Base-by-base conservation (phyloP, 192 early-diverging fungal genomes). In the Podila minutissima region DNA sequence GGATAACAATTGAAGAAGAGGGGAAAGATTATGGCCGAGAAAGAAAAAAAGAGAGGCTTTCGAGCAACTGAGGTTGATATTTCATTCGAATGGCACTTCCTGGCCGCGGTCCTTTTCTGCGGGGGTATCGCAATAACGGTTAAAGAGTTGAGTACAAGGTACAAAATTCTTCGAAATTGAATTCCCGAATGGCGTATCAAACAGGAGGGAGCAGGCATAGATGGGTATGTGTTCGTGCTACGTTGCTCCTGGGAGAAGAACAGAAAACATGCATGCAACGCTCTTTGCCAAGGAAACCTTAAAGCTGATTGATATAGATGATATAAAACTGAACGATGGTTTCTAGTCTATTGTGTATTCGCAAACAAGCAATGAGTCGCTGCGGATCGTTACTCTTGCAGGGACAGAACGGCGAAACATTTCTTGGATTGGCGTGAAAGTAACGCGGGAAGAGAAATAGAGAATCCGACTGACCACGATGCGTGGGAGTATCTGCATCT, bases 81-180 rank as follows among this genome's bases (percentile, higher is more conserved):
- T 58, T 58, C 55, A 58, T 58, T 58, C 55, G 55, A 58, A 58
- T 58, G 55, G 55, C 55, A 58, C 55, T 58, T 58, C 55, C 26
- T 58, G 55, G 55, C 55, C n/a, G 55, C 55, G n/a, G 55, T 58
- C 55, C 55, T 22, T 58, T 58, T 58, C 55, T 58, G 55, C n/a
- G 55, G 41, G 41, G 55, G 55, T 58, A 58, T 28, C 55, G 55
- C 55, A 58, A 28, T 58, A 58, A 58, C 26, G 55, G n/a, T 58
- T 28, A 58, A 26, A 58, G 55, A 58, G 26, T 28, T 58, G 22
- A 24, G 55, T 58, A 58, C 55, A 58, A 28, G 55, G 55, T 58
- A 58, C 55, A 58, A 20, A 26, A 22, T 28, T 20, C 55, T 58
- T 58, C 55, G n/a, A 58, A n/a, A 58, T 15, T 46, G 41, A 46